Base-by-base conservation (phyloP, 1,139 yeast genomes). In the Geotrichum phurueaensis region DNA sequence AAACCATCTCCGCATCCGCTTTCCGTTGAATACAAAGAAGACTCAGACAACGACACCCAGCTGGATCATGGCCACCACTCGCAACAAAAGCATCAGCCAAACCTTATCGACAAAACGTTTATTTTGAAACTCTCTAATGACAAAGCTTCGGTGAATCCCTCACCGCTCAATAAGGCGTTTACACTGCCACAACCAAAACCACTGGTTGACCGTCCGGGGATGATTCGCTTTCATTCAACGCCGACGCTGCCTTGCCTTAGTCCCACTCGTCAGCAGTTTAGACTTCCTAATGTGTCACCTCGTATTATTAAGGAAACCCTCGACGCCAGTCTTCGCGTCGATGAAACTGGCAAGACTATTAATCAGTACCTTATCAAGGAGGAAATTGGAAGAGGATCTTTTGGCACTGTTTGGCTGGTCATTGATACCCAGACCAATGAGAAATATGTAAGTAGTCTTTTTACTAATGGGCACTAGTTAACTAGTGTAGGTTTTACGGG, bases 381-480 rank as follows among this genome's bases (percentile, higher is more conserved):
- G 51, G 79, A 86, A 1, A 77, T 92, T 56, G 98, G 98, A 0
- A 84, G 86, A 66, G 98, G 98, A 0, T 85, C 96, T 0, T 92
- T 89, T 71, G 98, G 98, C 1, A 83, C 86, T 0, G 98, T 94
- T 3, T 87, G 94, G 67, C 82, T 90, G 3, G 97, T 96, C 0
- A 71, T 84, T 12, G 97, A 91, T 71, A 75, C 80, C 31, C 66
- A 65, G n/a, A 70, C 74, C 0, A 65, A 60, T 36, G 54, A 65
- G 80, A 59, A 79, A 80, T 27, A 85, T 84, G 70, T 63, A 55
- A 31, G 65, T 60, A 25, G 12, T 12, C 15, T 15, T n/a, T 20
- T n/a, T 10, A 9, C 39, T 15, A 33, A 31, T 15, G n/a, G 9
- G 13, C n/a, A 33, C 39, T 33, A 33, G n/a, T 12, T 33, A 33